These are phyloP conservation scores for Hanseniaspora guilliermondii DNA, from an alignment of 805 yeast genomes.

Conservation along the genomic window DNA sequence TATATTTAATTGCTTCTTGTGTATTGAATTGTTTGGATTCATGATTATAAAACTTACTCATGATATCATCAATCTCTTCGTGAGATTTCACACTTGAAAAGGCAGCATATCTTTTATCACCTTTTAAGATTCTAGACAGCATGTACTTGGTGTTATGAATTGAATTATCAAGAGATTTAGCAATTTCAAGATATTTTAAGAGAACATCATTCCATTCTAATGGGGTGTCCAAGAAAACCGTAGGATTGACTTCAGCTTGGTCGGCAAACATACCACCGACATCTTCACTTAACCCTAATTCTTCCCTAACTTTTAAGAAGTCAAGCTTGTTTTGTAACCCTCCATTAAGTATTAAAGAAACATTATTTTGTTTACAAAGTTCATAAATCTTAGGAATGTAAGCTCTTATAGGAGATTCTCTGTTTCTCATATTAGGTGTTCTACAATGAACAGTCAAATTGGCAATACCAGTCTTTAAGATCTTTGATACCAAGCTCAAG, in stretches of 20 bases:
- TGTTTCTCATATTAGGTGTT: constrained; percentile 73
- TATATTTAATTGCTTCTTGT: constrained; percentile 17
- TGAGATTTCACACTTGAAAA: constrained; percentile 45
- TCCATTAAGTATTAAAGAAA: constrained; percentile 75
- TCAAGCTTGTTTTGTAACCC: constrained; percentile 48
- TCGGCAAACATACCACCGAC: constrained; percentile 93
- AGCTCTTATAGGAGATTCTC: constrained; percentile 68
- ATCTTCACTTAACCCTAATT: constrained; percentile 37
- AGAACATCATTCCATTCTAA: constrained; percentile 44
- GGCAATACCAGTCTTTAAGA: constrained; percentile 66
- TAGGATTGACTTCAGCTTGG: constrained; percentile 75
- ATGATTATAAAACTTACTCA: constrained; percentile 15
- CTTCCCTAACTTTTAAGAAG: constrained; percentile 36
- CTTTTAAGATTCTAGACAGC: constrained; percentile 62
- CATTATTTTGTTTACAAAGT: constrained; percentile 48
- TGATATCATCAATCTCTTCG: constrained; percentile 32
- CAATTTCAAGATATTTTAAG: constrained; percentile 43
- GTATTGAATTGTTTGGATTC: constrained; percentile 15
- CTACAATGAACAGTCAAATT: constrained; percentile 89
- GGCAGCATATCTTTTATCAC: constrained; percentile 43
- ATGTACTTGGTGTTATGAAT: constrained; percentile 71
- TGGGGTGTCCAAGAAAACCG: constrained; percentile 45
- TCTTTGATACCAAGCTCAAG: constrained; percentile 40
- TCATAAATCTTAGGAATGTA: constrained; percentile 50
- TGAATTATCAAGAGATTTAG: constrained; percentile 47